Evolutionary conservation across 768 basidiomycete species (phyloP).

Genomic region (Boletus speciosus): DNA sequence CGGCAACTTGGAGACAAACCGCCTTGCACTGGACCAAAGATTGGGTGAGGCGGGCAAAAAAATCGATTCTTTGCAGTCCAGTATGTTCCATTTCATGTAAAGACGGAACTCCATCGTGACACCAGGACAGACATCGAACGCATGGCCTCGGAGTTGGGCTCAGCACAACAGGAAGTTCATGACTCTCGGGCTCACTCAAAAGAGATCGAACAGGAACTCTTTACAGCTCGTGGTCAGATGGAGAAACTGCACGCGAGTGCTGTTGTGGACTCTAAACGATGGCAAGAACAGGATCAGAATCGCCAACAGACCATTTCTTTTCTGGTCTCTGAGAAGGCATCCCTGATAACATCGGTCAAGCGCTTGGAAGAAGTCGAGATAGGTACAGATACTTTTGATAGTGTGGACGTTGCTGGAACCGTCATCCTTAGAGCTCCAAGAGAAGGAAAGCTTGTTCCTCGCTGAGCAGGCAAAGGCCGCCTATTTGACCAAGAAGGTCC

Average conservation of each 20-base stretch:
- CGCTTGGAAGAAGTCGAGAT: constrained; percentile 57
- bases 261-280: constrained; percentile 9
- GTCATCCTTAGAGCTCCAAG: constrained; percentile 39
- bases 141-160: constrained; percentile 17
- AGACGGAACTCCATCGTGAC: constrained; percentile 29
- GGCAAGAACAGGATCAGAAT: constrained; percentile 42
- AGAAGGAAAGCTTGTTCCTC: constrained; percentile 39
- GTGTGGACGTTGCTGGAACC: background rate
- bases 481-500: constrained; percentile 41
- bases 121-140: constrained; percentile 17
- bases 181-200: constrained; percentile 10
- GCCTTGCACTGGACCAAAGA: constrained; percentile 10
- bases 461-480: constrained; percentile 40
- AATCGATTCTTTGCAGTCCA: constrained; percentile 16
- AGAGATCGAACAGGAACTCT: constrained; percentile 21
- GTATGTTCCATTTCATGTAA: constrained; percentile 19
- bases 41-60: constrained; percentile 4
- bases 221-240: constrained; percentile 17
- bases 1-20: constrained; percentile 10
- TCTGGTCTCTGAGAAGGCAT: constrained; percentile 72
- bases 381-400: constrained; percentile 41
- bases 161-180: constrained; percentile 10
- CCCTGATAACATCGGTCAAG: constrained; percentile 54
- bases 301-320: constrained; percentile 73
- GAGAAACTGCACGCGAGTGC: constrained; percentile 17